Evolutionary conservation across 768 basidiomycete genomes (phyloP).

Genomic region (Calvatia gigantea): DNA sequence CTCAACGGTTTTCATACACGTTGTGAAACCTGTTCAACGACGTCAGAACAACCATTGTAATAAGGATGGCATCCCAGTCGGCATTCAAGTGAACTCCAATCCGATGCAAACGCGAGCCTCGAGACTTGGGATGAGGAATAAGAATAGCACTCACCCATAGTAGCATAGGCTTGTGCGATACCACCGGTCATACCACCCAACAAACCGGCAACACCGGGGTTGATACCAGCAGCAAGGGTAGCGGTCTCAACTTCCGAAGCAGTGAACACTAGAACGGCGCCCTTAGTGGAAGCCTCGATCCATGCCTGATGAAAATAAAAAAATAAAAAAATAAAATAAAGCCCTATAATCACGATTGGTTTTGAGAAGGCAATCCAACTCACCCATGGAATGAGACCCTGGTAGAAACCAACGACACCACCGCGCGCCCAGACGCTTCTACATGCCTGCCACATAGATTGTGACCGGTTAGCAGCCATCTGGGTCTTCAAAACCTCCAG

Average conservation of each 20-base stretch:
- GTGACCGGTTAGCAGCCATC: conserved; percentile 96
- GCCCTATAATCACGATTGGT: conserved; percentile 1
- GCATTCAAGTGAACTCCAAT: background rate
- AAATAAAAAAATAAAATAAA: background rate
- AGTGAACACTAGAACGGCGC: conserved; percentile 92
- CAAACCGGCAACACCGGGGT: conserved; percentile 80
- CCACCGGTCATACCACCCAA: conserved; percentile 98
- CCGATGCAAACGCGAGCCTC: background rate
- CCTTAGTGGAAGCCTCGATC: conserved; percentile 99
- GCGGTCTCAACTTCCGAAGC: conserved; percentile 91
- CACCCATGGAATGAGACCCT: conserved; percentile 99
- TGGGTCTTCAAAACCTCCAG: conserved; percentile 98
- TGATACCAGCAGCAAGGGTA: conserved; percentile 61
- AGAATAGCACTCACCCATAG: conserved; percentile 79
- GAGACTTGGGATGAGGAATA: background rate
- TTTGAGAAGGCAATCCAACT: conserved; percentile 19
- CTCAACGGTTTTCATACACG: conserved; percentile 99
- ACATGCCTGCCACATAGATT: conserved; percentile 85
- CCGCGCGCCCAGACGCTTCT: conserved; percentile 89
- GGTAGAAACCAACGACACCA: conserved; percentile 87
- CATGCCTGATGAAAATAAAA: conserved; percentile 62
- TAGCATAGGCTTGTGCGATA: conserved; percentile 96
- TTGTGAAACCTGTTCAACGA: conserved; percentile 77
- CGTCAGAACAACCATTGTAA: background rate
- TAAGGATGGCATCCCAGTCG: background rate